A percentile compares a stretch with the other conserved stretches of the same genome.
Conservation (phyloP, 768 basidiomycete genomes). For the Saitozyma sp. region DNA sequence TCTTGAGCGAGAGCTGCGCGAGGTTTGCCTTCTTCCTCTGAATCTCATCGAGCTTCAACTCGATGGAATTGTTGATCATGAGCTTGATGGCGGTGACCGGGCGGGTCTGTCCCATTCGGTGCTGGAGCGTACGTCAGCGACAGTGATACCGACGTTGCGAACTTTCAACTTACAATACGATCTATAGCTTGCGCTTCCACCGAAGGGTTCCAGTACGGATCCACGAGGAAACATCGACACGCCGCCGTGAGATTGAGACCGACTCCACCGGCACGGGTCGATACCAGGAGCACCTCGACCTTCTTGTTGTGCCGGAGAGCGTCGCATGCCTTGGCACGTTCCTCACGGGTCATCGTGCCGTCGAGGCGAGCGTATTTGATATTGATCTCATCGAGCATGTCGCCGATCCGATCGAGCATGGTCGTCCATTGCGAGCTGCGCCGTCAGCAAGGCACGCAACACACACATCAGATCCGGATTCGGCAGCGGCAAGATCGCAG, state of each 20-base stretch:
- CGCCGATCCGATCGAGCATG: constrained; percentile 72
- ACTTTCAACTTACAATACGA: constrained; percentile 70
- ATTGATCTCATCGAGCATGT: constrained; percentile 74
- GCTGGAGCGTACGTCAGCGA: constrained; percentile 57
- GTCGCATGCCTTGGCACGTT: constrained; percentile 87
- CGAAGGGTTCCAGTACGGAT: constrained; percentile 97
- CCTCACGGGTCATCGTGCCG: constrained; percentile 97
- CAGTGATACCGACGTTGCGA: neutral
- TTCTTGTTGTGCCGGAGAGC: constrained; percentile 82
- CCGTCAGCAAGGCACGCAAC: constrained; percentile 1
- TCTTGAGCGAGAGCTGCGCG: constrained; percentile 90
- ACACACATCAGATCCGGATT: neutral
- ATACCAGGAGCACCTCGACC: constrained; percentile 92
- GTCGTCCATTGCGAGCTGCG: constrained; percentile 87
- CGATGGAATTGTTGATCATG: constrained; percentile 92
- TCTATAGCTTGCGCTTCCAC: constrained; percentile 98
- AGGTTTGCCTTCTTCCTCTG: constrained; percentile 92
- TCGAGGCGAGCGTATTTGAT: constrained; percentile 91
- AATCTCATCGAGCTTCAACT: constrained; percentile 85
- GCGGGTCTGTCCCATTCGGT: constrained; percentile 90
- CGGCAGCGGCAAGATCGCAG: neutral
- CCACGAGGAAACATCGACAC: constrained; percentile 90
- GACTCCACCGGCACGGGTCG: constrained; percentile 94
- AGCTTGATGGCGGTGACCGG: constrained; percentile 89
- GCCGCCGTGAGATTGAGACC: constrained; percentile 94